A percentile compares a stretch with the other conserved stretches of the same genome.
phyloP scores from a whole-genome alignment of 306 rosid genomes.

The Herpetospermum pedunculosum region DNA sequence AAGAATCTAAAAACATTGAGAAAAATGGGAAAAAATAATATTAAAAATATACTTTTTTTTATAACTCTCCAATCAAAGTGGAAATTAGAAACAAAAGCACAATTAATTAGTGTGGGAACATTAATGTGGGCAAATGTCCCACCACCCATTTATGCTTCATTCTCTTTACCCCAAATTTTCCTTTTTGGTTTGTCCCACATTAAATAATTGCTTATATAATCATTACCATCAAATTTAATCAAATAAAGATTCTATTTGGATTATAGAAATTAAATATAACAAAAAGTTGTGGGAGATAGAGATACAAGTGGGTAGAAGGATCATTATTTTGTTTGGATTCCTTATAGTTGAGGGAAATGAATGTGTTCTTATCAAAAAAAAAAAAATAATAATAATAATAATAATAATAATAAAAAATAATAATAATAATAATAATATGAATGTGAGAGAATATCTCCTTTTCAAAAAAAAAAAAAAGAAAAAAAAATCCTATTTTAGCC shows the following conservation, averaged over 20 bases:
- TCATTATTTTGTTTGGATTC: background rate
- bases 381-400: too few species aligned
- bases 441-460: too few species aligned
- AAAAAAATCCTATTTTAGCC: too few species aligned
- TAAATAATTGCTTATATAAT: background rate
- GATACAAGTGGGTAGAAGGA: background rate
- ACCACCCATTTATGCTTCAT: constrained; percentile 1
- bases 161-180: background rate
- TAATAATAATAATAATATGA: too few species aligned
- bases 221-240: background rate
- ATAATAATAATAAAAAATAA: too few species aligned
- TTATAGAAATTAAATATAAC: background rate
- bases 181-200: constrained; percentile 2
- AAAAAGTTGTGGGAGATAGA: background rate
- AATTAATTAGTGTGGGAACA: background rate
- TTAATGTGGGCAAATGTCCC: background rate
- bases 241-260: background rate
- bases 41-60: too few species aligned
- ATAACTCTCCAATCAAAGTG: too few species aligned
- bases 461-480: too few species aligned
- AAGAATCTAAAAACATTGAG: too few species aligned
- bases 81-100: background rate
- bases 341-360: background rate
- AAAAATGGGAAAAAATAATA: too few species aligned
- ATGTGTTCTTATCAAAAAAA: background rate